Conservation (phyloP, 2,329 filamentous ascomycete species). For the Didymella lethalis region DNA sequence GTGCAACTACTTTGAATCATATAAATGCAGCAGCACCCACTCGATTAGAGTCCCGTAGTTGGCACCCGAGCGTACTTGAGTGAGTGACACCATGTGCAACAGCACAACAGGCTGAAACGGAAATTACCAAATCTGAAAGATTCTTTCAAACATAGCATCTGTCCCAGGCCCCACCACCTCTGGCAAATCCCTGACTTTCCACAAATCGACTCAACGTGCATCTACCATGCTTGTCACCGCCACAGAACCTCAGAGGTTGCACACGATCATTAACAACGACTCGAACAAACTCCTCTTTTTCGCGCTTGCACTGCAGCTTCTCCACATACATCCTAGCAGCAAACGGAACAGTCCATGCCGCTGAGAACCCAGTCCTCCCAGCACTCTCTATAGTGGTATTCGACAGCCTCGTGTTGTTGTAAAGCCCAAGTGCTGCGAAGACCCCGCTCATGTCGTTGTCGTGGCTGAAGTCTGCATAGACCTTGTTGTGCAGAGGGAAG, state of each 20-base stretch:
- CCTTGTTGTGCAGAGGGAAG: slow-evolving; percentile 71
- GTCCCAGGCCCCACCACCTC: slow-evolving; percentile 63
- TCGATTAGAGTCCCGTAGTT: too few relatives aligned
- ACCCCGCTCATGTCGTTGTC: slow-evolving; percentile 86
- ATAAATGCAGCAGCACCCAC: too few relatives aligned
- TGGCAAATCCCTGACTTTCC: slow-evolving; percentile 76
- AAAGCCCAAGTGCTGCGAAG: slow-evolving; percentile 79
- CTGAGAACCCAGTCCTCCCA: slow-evolving; percentile 71
- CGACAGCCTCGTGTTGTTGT: slow-evolving; percentile 67
- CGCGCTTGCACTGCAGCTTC: slow-evolving; percentile 74
- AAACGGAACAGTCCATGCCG: slow-evolving; percentile 84
- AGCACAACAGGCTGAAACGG: too few relatives aligned
- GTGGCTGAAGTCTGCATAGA: slow-evolving; percentile 92
- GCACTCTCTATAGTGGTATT: slow-evolving; percentile 59
- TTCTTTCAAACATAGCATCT: neutral
- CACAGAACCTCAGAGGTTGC: slow-evolving; percentile 73
- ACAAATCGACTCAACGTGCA: slow-evolving; percentile 77
- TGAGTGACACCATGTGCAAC: too few relatives aligned
- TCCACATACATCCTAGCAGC: slow-evolving; percentile 85
- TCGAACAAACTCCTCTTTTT: slow-evolving; percentile 74
- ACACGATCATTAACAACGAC: slow-evolving; percentile 86
- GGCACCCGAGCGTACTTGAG: too few relatives aligned
- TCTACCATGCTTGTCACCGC: slow-evolving; percentile 72
- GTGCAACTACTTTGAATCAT: too few relatives aligned
- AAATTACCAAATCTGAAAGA: neutral